phyloP scores from a whole-genome alignment of 129 eudicot genomes.

The Flaveria trinervia region DNA sequence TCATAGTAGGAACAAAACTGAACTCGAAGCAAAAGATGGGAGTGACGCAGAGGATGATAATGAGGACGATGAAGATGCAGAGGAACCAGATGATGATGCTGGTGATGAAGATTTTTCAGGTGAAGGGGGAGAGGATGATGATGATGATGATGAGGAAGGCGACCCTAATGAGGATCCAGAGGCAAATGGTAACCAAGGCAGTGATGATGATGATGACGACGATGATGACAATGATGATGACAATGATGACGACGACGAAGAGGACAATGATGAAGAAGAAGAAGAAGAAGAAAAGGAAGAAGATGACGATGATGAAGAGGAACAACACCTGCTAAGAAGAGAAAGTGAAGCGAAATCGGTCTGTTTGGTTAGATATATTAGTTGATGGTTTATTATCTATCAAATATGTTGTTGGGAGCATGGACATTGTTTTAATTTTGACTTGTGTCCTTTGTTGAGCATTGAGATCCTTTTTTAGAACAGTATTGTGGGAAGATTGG shows the following conservation, averaged over 20 bases:
- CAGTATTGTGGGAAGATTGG: slow-evolving; percentile 34
- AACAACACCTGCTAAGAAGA: slow-evolving; percentile 96
- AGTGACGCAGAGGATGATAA: slow-evolving; percentile 82
- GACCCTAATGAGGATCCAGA: slow-evolving; percentile 61
- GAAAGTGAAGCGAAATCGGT: slow-evolving; percentile 56
- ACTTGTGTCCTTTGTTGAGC: slow-evolving; percentile 32
- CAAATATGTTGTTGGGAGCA: slow-evolving; percentile 32
- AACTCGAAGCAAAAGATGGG: slow-evolving; percentile 60
- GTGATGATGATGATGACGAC: slow-evolving; percentile 63
- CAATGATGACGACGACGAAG: slow-evolving; percentile 51
- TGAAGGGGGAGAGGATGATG: slow-evolving; percentile 61
- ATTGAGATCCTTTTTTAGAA: slow-evolving; percentile 30
- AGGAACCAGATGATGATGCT: slow-evolving; percentile 53
- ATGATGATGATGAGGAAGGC: slow-evolving; percentile 57
- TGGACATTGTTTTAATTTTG: slow-evolving; percentile 26
- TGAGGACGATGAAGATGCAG: slow-evolving; percentile 66
- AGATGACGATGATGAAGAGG: slow-evolving; percentile 65
- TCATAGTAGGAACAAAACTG: slow-evolving; percentile 40
- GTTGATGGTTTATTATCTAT: slow-evolving; percentile 28
- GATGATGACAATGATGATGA: slow-evolving; percentile 55
- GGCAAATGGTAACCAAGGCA: slow-evolving; percentile 69
- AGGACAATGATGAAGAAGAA: slow-evolving; percentile 59
- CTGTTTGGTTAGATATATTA: slow-evolving; percentile 4
- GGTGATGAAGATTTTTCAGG: slow-evolving; percentile 86
- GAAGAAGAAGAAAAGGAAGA: slow-evolving; percentile 56